phyloP scores from a whole-genome alignment of 1,139 yeast species.

The Yamadazyma triangularis region DNA sequence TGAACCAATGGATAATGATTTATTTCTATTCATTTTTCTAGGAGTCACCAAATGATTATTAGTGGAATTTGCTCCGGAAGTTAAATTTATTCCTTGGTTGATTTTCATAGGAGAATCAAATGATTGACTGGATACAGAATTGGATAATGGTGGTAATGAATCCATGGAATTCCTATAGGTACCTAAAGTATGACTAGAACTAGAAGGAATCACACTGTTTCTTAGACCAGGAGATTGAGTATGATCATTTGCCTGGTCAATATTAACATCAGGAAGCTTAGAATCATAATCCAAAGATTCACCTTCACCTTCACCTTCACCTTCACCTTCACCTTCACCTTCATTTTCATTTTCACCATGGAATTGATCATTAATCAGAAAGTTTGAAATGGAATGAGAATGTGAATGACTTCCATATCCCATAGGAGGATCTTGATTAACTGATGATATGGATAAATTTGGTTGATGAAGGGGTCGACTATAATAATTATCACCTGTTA shows the following conservation, averaged over 20 bases:
- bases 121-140: slow-evolving; percentile 36
- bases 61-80: too few relatives aligned
- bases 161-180: slow-evolving; percentile 8
- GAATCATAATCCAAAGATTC: slow-evolving; percentile 1
- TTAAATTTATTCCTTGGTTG: slow-evolving; percentile 7
- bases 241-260: too few relatives aligned
- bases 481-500: slow-evolving; percentile 13
- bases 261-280: too few relatives aligned
- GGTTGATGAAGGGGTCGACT: slow-evolving; percentile 10
- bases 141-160: slow-evolving; percentile 39
- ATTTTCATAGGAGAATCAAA: slow-evolving; percentile 27
- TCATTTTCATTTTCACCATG: slow-evolving; percentile 2
- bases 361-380: not conserved
- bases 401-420: not conserved
- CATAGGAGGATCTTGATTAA: not conserved
- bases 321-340: too few relatives aligned
- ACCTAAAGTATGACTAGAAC: not conserved
- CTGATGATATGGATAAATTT: slow-evolving; percentile 14
- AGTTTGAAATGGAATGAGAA: not conserved
- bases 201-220: too few relatives aligned
- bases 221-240: too few relatives aligned
- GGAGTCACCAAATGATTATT: slow-evolving; percentile 8
- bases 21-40: slow-evolving; percentile 9
- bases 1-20: slow-evolving; percentile 12
- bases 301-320: too few relatives aligned